Percentiles rank a stretch among this genome's conserved stretches.
Evolutionary conservation across 2,329 filamentous ascomycete genomes (phyloP).

Genomic region (Diaporthe velutina): DNA sequence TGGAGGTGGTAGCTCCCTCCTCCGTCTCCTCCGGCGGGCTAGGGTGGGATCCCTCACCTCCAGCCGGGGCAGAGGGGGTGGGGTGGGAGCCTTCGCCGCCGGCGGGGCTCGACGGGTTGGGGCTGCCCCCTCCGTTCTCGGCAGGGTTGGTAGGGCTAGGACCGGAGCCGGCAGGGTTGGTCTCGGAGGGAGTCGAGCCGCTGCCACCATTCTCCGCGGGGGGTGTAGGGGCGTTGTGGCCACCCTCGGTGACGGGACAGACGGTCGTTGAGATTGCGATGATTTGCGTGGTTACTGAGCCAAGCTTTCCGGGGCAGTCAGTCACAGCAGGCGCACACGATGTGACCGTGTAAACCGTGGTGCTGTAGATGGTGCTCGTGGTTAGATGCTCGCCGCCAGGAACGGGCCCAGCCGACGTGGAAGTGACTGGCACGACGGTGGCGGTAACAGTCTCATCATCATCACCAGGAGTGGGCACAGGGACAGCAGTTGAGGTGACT

Average conservation of each 20-base stretch:
- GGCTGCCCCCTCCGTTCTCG: background rate
- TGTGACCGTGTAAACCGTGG: constrained; percentile 65
- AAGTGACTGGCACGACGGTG: constrained; percentile 21
- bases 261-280: constrained; percentile 60
- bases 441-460: constrained; percentile 4
- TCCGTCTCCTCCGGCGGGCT: constrained; percentile 10
- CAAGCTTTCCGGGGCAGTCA: constrained; percentile 52
- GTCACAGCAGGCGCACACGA: constrained; percentile 61
- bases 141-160: background rate
- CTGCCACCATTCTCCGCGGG: constrained; percentile 26
- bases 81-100: constrained; percentile 1
- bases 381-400: constrained; percentile 33
- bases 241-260: constrained; percentile 51
- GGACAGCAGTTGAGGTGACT: constrained; percentile 53
- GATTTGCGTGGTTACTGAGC: constrained; percentile 54
- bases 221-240: background rate
- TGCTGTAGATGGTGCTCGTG: constrained; percentile 57
- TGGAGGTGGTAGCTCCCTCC: background rate
- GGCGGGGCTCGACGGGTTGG: constrained; percentile 1
- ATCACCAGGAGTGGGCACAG: constrained; percentile 23
- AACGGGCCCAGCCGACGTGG: background rate
- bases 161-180: constrained; percentile 2
- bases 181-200: constrained; percentile 2
- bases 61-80: background rate
- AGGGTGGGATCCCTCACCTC: background rate